phyloP scores from a whole-genome alignment of 768 basidiomycete species.

The Hortiboletus flavorubellus region DNA sequence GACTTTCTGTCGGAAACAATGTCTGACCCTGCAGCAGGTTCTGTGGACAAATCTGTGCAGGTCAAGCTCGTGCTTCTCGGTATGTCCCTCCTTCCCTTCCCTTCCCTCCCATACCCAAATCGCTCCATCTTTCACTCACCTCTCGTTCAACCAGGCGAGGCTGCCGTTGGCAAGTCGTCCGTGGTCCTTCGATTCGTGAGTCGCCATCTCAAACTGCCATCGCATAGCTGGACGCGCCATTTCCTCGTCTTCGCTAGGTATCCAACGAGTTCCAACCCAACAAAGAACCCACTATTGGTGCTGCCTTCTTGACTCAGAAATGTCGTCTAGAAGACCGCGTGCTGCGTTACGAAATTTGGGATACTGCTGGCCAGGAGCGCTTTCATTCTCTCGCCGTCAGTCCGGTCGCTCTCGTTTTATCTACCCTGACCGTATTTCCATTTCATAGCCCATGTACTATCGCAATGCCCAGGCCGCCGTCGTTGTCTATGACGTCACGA shows the following conservation, averaged over 20 bases:
- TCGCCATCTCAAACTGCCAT: slow-evolving; percentile 17
- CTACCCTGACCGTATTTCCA: slow-evolving; percentile 8
- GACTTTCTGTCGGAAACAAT: slow-evolving; percentile 37
- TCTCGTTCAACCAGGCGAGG: slow-evolving; percentile 67
- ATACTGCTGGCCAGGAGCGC: slow-evolving; percentile 92
- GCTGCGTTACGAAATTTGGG: slow-evolving; percentile 95
- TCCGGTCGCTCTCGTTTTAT: slow-evolving; percentile 14
- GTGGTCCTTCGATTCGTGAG: slow-evolving; percentile 94
- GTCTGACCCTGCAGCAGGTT: slow-evolving; percentile 72
- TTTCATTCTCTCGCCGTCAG: slow-evolving; percentile 95
- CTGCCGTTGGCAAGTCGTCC: slow-evolving; percentile 98
- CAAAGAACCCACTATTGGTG: slow-evolving; percentile 98
- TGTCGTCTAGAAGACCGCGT: slow-evolving; percentile 93
- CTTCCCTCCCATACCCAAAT: neutral
- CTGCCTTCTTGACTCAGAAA: slow-evolving; percentile 94
- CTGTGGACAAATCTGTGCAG: slow-evolving; percentile 88
- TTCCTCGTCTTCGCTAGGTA: slow-evolving; percentile 45
- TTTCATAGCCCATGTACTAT: slow-evolving; percentile 90
- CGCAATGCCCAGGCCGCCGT: slow-evolving; percentile 98
- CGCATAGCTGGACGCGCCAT: neutral
- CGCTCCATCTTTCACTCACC: neutral
- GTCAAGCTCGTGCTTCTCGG: slow-evolving; percentile 97
- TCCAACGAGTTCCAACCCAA: slow-evolving; percentile 98
- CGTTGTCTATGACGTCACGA: slow-evolving; percentile 97
- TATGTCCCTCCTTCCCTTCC: slow-evolving; percentile 35